These are phyloP conservation scores for Brachypodium distachyon DNA, from an alignment of 202 grass and related monocot genomes.

Conservation along the genomic window DNA sequence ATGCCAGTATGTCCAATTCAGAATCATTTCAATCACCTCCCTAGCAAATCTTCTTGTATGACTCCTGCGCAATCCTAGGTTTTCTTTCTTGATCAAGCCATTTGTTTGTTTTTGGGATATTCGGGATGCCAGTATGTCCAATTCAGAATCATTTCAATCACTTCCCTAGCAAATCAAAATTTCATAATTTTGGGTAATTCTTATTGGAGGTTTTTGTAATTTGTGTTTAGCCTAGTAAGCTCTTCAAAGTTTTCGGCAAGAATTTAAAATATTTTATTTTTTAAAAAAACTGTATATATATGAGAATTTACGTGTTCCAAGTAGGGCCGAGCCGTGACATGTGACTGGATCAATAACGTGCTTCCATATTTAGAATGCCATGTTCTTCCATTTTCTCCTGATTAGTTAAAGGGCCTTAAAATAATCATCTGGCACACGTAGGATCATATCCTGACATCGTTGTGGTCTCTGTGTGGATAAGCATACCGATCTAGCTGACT, in stretches of 20 bases:
- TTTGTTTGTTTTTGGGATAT: background rate
- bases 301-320: background rate
- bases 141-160: background rate
- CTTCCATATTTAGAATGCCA: too few relatives aligned
- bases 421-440: background rate
- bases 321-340: background rate
- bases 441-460: background rate
- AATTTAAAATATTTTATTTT: too few relatives aligned
- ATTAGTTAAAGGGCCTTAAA: background rate
- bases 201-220: too few relatives aligned
- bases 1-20: background rate
- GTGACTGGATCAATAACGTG: background rate
- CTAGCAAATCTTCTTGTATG: background rate
- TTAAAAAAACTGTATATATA: background rate
- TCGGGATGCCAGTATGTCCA: background rate
- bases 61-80: conserved; percentile 24
- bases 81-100: background rate
- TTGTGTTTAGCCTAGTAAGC: too few relatives aligned
- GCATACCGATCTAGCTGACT: background rate
- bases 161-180: background rate
- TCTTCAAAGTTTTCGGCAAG: too few relatives aligned
- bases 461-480: conserved; percentile 16
- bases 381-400: background rate
- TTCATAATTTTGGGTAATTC: background rate
- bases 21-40: background rate